phyloP scores from a whole-genome alignment of 106 monocot genomes.

The Amphibolis antarctica region DNA sequence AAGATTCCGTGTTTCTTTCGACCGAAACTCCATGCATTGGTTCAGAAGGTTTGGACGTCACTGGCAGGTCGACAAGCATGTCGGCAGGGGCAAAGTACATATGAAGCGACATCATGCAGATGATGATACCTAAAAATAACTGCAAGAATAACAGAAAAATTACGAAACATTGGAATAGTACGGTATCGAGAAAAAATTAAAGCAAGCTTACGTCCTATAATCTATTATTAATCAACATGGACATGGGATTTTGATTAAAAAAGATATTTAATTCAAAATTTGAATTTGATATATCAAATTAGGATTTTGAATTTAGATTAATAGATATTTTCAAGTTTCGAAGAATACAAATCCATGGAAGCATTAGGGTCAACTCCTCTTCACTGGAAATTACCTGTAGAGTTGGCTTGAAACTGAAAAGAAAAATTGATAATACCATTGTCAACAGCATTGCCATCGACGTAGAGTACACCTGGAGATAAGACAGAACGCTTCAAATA shows the following conservation, averaged over 20 bases:
- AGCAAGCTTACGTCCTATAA: too few relatives aligned
- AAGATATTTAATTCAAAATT: too few relatives aligned
- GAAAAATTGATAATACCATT: conserved; percentile 58
- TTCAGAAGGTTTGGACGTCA: conserved; percentile 22
- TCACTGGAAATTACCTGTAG: conserved; percentile 41
- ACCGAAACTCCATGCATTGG: conserved; percentile 29
- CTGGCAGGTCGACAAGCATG: conserved; percentile 66
- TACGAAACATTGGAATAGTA: too few relatives aligned
- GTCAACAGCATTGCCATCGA: conserved; percentile 89
- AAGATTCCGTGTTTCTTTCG: conserved; percentile 12
- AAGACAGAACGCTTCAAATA: neutral
- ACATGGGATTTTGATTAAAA: too few relatives aligned
- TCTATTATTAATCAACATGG: too few relatives aligned
- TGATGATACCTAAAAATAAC: conserved; percentile 87
- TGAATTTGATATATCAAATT: too few relatives aligned
- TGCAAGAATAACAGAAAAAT: conserved; percentile 22
- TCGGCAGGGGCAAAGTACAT: conserved; percentile 88
- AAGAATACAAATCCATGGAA: too few relatives aligned
- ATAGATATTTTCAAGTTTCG: too few relatives aligned
- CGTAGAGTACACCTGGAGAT: conserved; percentile 65
- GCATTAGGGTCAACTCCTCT: too few relatives aligned
- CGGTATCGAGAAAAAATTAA: too few relatives aligned
- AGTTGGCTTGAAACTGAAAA: conserved; percentile 68
- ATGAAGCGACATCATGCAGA: conserved; percentile 96
- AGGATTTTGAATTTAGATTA: too few relatives aligned